These are phyloP conservation scores for Inonotus obliquus DNA, from an alignment of 1,284 basidiomycete species.

Conservation along the genomic window DNA sequence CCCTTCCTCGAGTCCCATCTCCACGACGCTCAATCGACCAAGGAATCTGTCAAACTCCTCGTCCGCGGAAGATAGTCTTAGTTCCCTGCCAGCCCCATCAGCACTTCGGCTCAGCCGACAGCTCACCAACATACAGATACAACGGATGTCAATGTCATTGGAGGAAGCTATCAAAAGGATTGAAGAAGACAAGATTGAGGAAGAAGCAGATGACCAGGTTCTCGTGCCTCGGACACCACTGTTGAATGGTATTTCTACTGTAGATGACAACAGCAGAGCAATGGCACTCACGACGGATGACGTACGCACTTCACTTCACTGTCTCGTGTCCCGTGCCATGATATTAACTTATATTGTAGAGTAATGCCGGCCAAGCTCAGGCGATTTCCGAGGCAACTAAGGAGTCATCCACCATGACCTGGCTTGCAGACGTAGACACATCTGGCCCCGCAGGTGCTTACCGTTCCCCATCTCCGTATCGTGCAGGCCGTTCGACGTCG, in stretches of 20 bases:
- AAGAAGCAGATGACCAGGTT: slow-evolving; percentile 61
- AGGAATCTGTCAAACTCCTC: slow-evolving; percentile 32
- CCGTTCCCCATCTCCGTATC: slow-evolving; percentile 44
- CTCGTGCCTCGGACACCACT: slow-evolving; percentile 50
- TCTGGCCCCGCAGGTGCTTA: slow-evolving; percentile 13
- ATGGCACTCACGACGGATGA: slow-evolving; percentile 16
- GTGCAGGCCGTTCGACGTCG: slow-evolving; percentile 39
- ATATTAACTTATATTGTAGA: slow-evolving; percentile 13
- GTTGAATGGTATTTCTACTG: slow-evolving; percentile 1
- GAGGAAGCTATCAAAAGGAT: slow-evolving; percentile 70
- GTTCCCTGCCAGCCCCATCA: slow-evolving; percentile 25
- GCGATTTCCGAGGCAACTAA: slow-evolving; percentile 9
- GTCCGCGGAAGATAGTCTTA: slow-evolving; percentile 20
- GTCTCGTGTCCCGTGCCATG: neutral
- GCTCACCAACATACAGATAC: slow-evolving; percentile 46
- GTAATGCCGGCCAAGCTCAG: neutral
- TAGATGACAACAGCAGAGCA: slow-evolving; percentile 2
- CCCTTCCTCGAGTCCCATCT: slow-evolving; percentile 45
- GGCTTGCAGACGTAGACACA: slow-evolving; percentile 15
- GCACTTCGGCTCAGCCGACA: slow-evolving; percentile 42
- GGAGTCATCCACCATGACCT: slow-evolving; percentile 10
- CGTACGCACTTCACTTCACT: slow-evolving; percentile 6
- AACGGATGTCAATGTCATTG: slow-evolving; percentile 65
- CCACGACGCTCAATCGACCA: slow-evolving; percentile 33
- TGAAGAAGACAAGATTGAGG: slow-evolving; percentile 52